These are phyloP conservation scores for Eucalyptus fibrosa DNA, from an alignment of 345 rosid genomes.

Conservation along the genomic window DNA sequence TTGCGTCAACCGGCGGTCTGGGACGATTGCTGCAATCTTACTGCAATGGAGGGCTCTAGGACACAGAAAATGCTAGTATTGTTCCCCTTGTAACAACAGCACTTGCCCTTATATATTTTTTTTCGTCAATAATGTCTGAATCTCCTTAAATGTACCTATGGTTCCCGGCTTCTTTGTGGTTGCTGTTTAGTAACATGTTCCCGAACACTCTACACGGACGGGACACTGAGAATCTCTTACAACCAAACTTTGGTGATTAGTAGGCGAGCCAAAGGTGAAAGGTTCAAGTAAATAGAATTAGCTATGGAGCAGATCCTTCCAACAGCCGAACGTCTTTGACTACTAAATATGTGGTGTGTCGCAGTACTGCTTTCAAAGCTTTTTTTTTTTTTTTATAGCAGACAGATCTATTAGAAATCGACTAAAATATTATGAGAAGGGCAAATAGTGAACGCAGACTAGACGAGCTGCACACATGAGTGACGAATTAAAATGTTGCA, in stretches of 20 bases:
- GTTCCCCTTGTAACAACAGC: neutral
- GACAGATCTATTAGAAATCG: neutral
- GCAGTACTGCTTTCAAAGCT: neutral
- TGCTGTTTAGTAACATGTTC: neutral
- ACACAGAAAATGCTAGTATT: neutral
- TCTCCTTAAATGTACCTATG: neutral
- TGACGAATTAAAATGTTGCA: neutral
- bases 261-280: neutral
- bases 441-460: neutral
- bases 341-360: neutral
- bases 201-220: neutral
- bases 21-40: neutral
- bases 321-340: neutral
- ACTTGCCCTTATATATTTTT: neutral
- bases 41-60: neutral
- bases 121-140: neutral
- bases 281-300: neutral
- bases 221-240: neutral
- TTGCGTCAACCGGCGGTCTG: no score
- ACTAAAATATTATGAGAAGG: neutral
- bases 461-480: neutral
- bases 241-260: neutral
- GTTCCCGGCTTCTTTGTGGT: neutral
- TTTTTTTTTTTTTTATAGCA: neutral
- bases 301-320: neutral